Evolutionary conservation across 228 moss, liverwort and hornwort genomes (phyloP), one percentile per base, ranked within the genome.

Genomic region (Sphagnum magellanicum): DNA sequence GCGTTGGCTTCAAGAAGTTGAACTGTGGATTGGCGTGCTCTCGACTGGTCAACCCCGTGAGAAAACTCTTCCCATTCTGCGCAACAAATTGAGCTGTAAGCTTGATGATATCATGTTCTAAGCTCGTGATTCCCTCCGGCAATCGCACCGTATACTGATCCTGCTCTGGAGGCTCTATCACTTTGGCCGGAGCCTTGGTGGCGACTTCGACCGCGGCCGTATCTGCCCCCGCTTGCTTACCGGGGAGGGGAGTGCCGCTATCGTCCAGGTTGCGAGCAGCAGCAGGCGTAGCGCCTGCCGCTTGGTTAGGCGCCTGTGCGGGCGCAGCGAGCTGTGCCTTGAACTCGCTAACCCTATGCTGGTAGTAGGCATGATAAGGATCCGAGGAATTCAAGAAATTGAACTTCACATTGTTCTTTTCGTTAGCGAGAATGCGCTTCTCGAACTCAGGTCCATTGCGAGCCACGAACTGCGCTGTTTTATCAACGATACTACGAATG

Each of bases 321-420:
- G 98, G 94, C 9, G 79, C 84, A 71, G 89, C 71, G 11, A 91
- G 79, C 77, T 94, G 94, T 71, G 75, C 74, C 70, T 94, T 88
- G 50, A 94, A 87, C 81, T 98, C 98, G 16, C 85, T 81, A 62
- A 98, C 94, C 76, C 98, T 92, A 73, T 94, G 92, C 85, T 94
- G 89, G 70, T 94, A 98, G 72, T 94, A 98, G 58, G 98, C 89
- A 69, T 98, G 98, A 77, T 98, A 98, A 5, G 94, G 98, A 77
- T 98, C 98, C 75, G 91, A 86, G n/a, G 90, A 70, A 75, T 92
- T 98, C 77, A 98, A 76, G 69, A 98, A 98, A 81, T 94, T 98
- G 51, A 98, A 94, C 81, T 98, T 98, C 14, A 98, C 98, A 73
- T 98, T 98, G 68, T 91, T 91, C 80, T 98, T 98, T 88, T 98